Percentiles rank a stretch among this genome's conserved stretches.
phyloP scores from a whole-genome alignment of 805 yeast genomes.

The Metschnikowia kofuensis region DNA sequence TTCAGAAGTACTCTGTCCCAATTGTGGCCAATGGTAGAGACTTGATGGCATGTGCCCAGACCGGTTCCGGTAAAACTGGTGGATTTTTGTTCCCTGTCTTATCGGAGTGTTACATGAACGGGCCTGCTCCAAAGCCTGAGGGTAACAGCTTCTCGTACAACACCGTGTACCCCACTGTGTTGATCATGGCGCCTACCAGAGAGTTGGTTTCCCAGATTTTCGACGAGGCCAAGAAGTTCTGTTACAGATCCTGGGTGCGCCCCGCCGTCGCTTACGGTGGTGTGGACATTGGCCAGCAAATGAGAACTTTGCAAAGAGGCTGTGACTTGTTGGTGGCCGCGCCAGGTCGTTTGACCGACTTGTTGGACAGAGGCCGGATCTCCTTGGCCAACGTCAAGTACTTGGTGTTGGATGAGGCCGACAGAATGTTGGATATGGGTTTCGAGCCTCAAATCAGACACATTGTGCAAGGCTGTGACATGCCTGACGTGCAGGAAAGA shows the following conservation, averaged over 20 bases:
- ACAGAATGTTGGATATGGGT: constrained; percentile 99
- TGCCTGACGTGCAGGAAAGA: constrained; percentile 89
- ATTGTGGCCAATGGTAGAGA: constrained; percentile 87
- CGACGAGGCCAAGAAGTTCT: constrained; percentile 92
- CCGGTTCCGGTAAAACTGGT: constrained; percentile 99
- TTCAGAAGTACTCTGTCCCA: constrained; percentile 90
- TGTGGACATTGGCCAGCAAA: constrained; percentile 86
- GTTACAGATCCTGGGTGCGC: constrained; percentile 97
- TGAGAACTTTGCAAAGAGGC: constrained; percentile 85
- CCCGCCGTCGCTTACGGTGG: constrained; percentile 99
- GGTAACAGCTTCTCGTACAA: constrained; percentile 56
- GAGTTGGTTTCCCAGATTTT: constrained; percentile 96
- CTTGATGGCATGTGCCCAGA: constrained; percentile 96
- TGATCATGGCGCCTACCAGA: constrained; percentile 98
- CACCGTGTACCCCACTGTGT: constrained; percentile 91
- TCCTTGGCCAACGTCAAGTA: constrained; percentile 87
- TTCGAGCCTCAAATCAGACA: constrained; percentile 99
- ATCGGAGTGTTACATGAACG: constrained; percentile 82
- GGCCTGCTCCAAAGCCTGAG: constrained; percentile 66
- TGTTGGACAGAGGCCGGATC: constrained; percentile 91
- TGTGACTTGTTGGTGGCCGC: constrained; percentile 97
- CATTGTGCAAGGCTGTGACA: constrained; percentile 95
- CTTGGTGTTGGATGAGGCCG: constrained; percentile 97
- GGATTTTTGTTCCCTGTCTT: constrained; percentile 98
- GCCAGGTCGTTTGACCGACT: constrained; percentile 97